Conservation (phyloP, 345 rosid genomes). For the Boechera stricta region DNA sequence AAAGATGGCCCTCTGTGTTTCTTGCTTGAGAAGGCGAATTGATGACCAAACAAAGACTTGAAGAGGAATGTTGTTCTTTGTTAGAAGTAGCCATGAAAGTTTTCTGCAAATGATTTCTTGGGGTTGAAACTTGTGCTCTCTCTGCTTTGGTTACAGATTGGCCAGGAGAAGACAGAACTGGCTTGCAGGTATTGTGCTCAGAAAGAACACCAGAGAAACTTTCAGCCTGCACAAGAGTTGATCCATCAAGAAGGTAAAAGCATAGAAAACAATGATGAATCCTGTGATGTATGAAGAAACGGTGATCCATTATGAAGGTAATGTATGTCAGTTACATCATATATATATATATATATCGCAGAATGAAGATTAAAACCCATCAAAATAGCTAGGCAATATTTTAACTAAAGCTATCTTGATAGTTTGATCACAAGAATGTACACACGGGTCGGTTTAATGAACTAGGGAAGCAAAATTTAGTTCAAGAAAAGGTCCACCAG, state of each 20-base stretch:
- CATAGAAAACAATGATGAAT: too few relatives aligned
- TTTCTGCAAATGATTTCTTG: constrained; percentile 56
- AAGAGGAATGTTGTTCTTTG: constrained; percentile 54
- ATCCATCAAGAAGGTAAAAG: not conserved
- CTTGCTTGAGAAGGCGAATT: constrained; percentile 63
- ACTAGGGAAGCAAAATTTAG: not conserved
- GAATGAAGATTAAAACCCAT: not conserved
- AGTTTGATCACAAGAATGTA: not conserved
- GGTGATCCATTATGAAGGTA: not conserved
- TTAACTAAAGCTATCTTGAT: not conserved
- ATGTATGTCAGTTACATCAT: not conserved
- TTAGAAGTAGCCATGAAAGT: constrained; percentile 52
- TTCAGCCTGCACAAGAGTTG: constrained; percentile 50
- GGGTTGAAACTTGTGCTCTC: constrained; percentile 54
- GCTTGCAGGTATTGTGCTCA: constrained; percentile 62
- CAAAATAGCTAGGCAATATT: not conserved
- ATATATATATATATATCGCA: too few relatives aligned
- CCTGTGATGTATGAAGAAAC: not conserved
- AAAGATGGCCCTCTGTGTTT: constrained; percentile 51
- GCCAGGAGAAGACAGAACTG: constrained; percentile 60
- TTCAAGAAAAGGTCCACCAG: not conserved
- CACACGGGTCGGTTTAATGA: not conserved
- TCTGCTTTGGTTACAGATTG: constrained; percentile 54
- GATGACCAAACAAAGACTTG: constrained; percentile 52
- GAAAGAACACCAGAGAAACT: constrained; percentile 59